These are phyloP conservation scores for Leccinum variicolor DNA, from an alignment of 768 basidiomycete species.

Conservation along the genomic window DNA sequence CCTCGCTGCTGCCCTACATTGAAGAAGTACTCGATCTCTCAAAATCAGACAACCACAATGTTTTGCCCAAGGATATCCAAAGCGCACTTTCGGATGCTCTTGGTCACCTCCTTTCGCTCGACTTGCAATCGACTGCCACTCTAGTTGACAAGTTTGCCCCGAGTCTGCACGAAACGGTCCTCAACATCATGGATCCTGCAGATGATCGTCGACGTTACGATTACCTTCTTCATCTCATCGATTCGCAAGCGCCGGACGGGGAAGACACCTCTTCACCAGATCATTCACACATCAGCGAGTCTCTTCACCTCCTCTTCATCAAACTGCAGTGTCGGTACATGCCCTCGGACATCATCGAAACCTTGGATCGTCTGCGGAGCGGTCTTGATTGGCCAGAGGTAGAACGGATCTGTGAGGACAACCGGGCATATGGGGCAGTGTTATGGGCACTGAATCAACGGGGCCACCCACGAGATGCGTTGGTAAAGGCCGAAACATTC, in stretches of 20 bases:
- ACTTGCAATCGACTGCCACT: conserved; percentile 63
- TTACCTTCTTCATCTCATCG: conserved; percentile 76
- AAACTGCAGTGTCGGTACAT: conserved; percentile 70
- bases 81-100: conserved; percentile 55
- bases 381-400: conserved; percentile 55
- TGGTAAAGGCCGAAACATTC: conserved; percentile 62
- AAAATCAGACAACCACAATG: conserved; percentile 43
- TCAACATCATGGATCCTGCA: conserved; percentile 45
- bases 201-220: conserved; percentile 57
- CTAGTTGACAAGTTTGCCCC: conserved; percentile 72
- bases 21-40: conserved; percentile 58
- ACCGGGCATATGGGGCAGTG: conserved; percentile 67
- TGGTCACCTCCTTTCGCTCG: conserved; percentile 57
- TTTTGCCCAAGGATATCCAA: conserved; percentile 54
- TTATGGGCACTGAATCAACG: conserved; percentile 74
- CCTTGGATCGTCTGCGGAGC: conserved; percentile 50
- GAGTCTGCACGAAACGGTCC: conserved; percentile 58
- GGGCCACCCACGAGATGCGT: conserved; percentile 61
- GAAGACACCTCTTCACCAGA: conserved; percentile 32
- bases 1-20: conserved; percentile 63
- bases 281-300: conserved; percentile 44
- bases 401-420: conserved; percentile 62
- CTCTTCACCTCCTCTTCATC: conserved; percentile 62
- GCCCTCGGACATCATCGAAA: conserved; percentile 57
- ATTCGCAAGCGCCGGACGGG: conserved; percentile 42